Evolutionary conservation across 352 stramenopile genomes (phyloP).

Genomic region (Globisporangium nagaii): DNA sequence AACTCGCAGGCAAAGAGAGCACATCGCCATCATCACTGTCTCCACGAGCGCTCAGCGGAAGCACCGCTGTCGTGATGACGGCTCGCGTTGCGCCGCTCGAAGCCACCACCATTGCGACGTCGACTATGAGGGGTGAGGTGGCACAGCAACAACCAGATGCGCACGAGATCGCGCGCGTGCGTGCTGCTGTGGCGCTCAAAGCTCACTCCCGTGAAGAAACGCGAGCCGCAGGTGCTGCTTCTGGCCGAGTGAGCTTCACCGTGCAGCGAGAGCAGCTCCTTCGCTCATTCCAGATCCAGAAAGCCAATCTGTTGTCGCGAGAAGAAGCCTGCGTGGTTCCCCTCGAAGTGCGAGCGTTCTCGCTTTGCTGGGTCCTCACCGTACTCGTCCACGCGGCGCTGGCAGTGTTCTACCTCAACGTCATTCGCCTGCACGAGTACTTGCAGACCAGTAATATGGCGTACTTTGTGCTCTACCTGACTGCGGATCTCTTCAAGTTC

Average conservation of each 20-base stretch:
- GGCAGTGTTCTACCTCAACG: slow-evolving; percentile 3
- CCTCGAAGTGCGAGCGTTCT: neutral
- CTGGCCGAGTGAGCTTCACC: no score
- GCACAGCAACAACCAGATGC: neutral
- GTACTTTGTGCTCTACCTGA: neutral
- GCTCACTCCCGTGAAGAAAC: neutral
- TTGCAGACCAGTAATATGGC: neutral
- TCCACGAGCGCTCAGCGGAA: no score
- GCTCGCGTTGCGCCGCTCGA: neutral
- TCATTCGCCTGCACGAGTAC: slow-evolving; percentile 2
- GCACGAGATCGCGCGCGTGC: neutral
- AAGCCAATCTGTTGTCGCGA: neutral
- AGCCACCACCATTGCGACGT: neutral
- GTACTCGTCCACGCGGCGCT: neutral
- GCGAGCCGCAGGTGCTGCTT: neutral
- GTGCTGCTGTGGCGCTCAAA: no score
- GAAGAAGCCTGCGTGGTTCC: neutral
- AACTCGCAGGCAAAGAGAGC: no score
- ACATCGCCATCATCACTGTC: neutral
- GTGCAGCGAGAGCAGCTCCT: neutral
- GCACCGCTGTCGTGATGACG: neutral
- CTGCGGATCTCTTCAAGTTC: neutral
- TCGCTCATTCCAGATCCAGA: neutral
- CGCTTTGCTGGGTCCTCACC: neutral
- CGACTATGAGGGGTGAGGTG: neutral